Percentiles rank a stretch among this genome's conserved stretches.
These are phyloP conservation scores for Arachis stenosperma DNA, from an alignment of 306 rosid species.

Conservation along the genomic window DNA sequence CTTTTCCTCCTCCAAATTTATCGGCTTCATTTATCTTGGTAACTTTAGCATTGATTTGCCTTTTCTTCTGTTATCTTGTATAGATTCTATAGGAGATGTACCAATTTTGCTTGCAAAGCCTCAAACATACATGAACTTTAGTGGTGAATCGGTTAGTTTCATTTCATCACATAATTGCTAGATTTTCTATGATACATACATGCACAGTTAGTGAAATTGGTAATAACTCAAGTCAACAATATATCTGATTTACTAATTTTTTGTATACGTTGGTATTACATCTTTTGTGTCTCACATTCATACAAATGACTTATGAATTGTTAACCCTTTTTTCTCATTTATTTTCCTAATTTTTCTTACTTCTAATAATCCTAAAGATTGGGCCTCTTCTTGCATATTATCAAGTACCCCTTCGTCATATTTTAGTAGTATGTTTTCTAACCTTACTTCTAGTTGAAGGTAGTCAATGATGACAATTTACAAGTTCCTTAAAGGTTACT, in stretches of 20 bases:
- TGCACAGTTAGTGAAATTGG: slow-evolving; percentile 12
- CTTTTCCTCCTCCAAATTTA: not conserved
- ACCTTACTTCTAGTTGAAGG: slow-evolving; percentile 3
- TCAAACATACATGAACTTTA: slow-evolving; percentile 85
- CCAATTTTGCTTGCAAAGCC: slow-evolving; percentile 93
- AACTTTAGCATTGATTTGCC: slow-evolving; percentile 30
- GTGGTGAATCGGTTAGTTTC: slow-evolving; percentile 91
- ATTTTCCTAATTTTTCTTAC: slow-evolving; percentile 30
- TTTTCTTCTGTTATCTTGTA: slow-evolving; percentile 44
- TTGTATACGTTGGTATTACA: not conserved
- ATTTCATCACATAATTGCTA: slow-evolving; percentile 4
- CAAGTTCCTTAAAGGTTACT: slow-evolving; percentile 17
- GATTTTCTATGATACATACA: not conserved
- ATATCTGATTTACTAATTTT: slow-evolving; percentile 17
- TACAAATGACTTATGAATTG: not conserved
- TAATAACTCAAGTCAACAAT: slow-evolving; percentile 18
- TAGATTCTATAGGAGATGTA: slow-evolving; percentile 93
- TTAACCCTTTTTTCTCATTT: slow-evolving; percentile 1
- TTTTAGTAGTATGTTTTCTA: slow-evolving; percentile 64
- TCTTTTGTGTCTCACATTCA: not conserved
- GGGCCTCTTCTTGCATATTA: slow-evolving; percentile 95
- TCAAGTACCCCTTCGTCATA: slow-evolving; percentile 87
- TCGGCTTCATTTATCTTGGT: slow-evolving; percentile 10
- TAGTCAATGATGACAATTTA: not conserved
- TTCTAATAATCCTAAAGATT: slow-evolving; percentile 51